Evolutionary conservation across 495 filamentous ascomycete species (phyloP).

Genomic region (Talaromyces adpressus): DNA sequence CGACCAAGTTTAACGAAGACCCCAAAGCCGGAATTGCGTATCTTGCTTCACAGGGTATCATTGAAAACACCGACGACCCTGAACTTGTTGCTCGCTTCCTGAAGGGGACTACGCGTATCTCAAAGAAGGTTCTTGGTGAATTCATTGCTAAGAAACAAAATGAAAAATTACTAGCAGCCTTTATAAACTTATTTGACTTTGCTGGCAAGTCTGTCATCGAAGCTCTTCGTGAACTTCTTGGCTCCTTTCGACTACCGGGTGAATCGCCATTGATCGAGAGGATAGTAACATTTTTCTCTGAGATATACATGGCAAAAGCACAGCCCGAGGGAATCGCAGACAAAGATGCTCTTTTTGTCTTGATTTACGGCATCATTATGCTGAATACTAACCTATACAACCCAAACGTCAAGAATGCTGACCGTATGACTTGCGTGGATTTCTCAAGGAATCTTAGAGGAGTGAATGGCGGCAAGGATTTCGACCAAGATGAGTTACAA

Average conservation of each 20-base stretch:
- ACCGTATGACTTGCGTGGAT: slow-evolving; percentile 73
- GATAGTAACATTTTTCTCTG: slow-evolving; percentile 79
- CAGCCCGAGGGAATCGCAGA: slow-evolving; percentile 71
- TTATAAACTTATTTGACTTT: slow-evolving; percentile 83
- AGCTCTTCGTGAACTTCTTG: slow-evolving; percentile 77
- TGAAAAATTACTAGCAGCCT: slow-evolving; percentile 70
- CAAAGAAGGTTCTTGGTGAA: slow-evolving; percentile 87
- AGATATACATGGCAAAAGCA: slow-evolving; percentile 72
- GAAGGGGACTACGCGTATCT: slow-evolving; percentile 75
- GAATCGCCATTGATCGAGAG: slow-evolving; percentile 90
- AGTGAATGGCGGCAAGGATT: slow-evolving; percentile 80
- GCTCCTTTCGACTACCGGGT: slow-evolving; percentile 90
- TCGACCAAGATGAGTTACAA: slow-evolving; percentile 77
- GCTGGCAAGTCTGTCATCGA: slow-evolving; percentile 79
- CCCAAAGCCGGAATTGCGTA: slow-evolving; percentile 86
- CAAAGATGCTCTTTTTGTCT: slow-evolving; percentile 81
- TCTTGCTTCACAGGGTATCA: slow-evolving; percentile 75
- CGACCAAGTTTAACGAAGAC: slow-evolving; percentile 90
- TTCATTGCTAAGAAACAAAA: slow-evolving; percentile 87
- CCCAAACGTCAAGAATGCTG: slow-evolving; percentile 73
- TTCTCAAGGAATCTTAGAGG: slow-evolving; percentile 86
- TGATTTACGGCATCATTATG: slow-evolving; percentile 96
- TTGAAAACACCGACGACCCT: slow-evolving; percentile 66
- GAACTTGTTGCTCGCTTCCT: slow-evolving; percentile 71
- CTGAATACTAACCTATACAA: slow-evolving; percentile 93